Percentiles rank a stretch among this genome's conserved stretches.
phyloP scores from a whole-genome alignment of 2,329 filamentous ascomycete species.

The Colletotrichum lindemuthianum region DNA sequence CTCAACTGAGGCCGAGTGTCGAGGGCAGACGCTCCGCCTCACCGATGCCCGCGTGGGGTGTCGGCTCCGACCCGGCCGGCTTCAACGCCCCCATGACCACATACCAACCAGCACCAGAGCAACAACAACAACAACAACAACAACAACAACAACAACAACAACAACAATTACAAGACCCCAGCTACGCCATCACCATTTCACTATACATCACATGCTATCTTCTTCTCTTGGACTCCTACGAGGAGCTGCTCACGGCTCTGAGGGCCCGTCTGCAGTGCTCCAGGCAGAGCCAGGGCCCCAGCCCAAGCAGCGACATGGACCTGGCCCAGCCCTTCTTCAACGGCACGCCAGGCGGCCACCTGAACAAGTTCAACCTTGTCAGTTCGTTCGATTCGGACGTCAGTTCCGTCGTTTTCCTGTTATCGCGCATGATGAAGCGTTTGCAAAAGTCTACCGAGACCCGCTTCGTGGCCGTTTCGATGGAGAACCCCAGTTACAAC shows the following conservation, averaged over 20 bases:
- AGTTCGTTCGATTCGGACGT: constrained; percentile 29
- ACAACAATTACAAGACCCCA: constrained; percentile 6
- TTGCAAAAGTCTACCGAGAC: constrained; percentile 27
- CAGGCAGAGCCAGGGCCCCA: constrained; percentile 27
- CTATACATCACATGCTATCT: constrained; percentile 29
- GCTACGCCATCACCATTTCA: constrained; percentile 18
- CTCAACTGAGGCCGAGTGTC: constrained; percentile 9
- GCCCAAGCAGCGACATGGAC: constrained; percentile 18
- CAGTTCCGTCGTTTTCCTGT: constrained; percentile 25
- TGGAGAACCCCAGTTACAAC: not conserved
- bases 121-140: not conserved
- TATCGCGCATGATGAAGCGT: constrained; percentile 30
- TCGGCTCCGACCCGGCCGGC: constrained; percentile 5
- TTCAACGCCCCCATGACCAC: not conserved
- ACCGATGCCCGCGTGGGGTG: constrained; percentile 14
- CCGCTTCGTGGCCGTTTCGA: constrained; percentile 6
- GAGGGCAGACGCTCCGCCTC: constrained; percentile 23
- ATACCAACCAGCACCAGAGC: not conserved
- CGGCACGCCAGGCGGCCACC: not conserved
- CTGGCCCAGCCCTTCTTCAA: constrained; percentile 23
- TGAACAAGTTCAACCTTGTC: constrained; percentile 19
- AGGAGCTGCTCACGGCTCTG: constrained; percentile 16
- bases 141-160: not conserved
- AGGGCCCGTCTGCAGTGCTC: constrained; percentile 23
- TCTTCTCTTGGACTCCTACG: constrained; percentile 26